Evolutionary conservation across 805 yeast genomes (phyloP).

Genomic region (Lipomyces spencermartinsiae): DNA sequence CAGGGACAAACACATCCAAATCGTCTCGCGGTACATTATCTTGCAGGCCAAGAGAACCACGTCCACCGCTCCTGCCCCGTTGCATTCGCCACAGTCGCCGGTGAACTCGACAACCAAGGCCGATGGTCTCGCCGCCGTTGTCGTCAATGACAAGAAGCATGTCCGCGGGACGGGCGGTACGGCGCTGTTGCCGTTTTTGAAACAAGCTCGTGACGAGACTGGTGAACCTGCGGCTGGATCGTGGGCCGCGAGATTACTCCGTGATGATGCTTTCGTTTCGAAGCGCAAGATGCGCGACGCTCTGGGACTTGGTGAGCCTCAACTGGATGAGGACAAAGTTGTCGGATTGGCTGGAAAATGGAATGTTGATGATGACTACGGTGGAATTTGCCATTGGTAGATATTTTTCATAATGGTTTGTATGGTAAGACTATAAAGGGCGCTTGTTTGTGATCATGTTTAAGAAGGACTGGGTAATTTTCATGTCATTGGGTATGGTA

Average conservation of each 20-base stretch:
- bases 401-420: not conserved
- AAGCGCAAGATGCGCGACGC: constrained; percentile 32
- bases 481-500: not conserved
- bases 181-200: constrained; percentile 84
- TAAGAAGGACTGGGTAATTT: not conserved
- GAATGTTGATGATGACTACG: constrained; percentile 35
- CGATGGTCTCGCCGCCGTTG: constrained; percentile 60
- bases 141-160: constrained; percentile 53
- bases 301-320: constrained; percentile 20
- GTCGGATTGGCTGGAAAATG: constrained; percentile 38
- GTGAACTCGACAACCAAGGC: constrained; percentile 45
- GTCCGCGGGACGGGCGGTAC: constrained; percentile 95
- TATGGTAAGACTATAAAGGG: constrained; percentile 1
- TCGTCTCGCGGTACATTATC: constrained; percentile 85
- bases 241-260: constrained; percentile 76
- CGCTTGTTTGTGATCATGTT: not conserved
- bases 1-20: constrained; percentile 91
- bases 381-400: constrained; percentile 38
- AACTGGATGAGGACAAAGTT: constrained; percentile 15
- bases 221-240: constrained; percentile 91
- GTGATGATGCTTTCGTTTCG: constrained; percentile 32
- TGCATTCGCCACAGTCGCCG: constrained; percentile 14
- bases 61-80: constrained; percentile 2
- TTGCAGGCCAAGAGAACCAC: constrained; percentile 64
- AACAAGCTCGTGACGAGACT: constrained; percentile 95